A percentile compares a stretch with the other conserved stretches of the same genome.
phyloP scores from a whole-genome alignment of 331 rosid species.

The Saraca asoca region DNA sequence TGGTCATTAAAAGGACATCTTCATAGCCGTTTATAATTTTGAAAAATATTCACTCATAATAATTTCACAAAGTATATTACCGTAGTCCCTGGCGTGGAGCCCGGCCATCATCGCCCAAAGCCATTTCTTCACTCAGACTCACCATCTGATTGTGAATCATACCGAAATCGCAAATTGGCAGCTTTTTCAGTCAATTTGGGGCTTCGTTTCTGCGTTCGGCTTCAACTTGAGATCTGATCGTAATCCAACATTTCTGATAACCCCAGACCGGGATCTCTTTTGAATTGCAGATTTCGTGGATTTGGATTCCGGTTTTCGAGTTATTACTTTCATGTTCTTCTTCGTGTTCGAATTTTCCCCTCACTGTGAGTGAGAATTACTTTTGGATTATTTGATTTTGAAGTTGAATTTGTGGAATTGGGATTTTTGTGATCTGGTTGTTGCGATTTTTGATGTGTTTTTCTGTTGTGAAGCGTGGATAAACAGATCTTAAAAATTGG shows the following conservation, averaged over 20 bases:
- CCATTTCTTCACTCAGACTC: conserved; percentile 30
- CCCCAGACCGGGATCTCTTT: conserved; percentile 39
- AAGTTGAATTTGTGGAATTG: neutral
- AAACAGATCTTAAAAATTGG: conserved; percentile 95
- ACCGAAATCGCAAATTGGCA: conserved; percentile 24
- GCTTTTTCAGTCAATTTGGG: conserved; percentile 39
- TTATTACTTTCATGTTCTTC: conserved; percentile 62
- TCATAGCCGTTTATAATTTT: too few species aligned
- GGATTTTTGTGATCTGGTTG: neutral
- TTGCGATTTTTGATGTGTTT: neutral
- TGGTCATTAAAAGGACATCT: too few species aligned
- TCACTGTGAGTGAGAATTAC: conserved; percentile 51
- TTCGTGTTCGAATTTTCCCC: conserved; percentile 59
- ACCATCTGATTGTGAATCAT: neutral
- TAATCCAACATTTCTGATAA: conserved; percentile 24
- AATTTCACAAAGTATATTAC: conserved; percentile 18
- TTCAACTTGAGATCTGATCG: conserved; percentile 62
- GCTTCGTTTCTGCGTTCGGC: conserved; percentile 43
- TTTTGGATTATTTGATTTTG: neutral
- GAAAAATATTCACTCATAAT: too few species aligned
- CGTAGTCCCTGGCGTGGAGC: neutral
- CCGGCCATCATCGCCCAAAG: conserved; percentile 39
- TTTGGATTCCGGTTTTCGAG: conserved; percentile 41
- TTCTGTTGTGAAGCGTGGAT: conserved; percentile 51
- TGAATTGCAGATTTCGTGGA: conserved; percentile 40